Conservation (phyloP, 148 eudicot species). For the Nyssa sinensis region DNA sequence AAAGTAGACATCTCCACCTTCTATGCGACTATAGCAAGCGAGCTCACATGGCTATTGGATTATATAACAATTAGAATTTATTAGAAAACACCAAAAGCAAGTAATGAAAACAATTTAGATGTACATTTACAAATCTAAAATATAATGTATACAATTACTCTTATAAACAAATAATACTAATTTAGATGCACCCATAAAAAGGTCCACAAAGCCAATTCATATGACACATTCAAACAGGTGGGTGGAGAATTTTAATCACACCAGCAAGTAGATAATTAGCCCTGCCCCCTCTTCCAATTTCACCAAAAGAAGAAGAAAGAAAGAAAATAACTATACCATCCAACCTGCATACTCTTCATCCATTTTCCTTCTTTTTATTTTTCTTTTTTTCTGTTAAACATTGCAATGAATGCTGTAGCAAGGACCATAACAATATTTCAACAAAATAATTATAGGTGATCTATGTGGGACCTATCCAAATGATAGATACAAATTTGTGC, state of each 20-base stretch:
- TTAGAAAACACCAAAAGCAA: slow-evolving; percentile 27
- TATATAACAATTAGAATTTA: slow-evolving; percentile 39
- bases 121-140: too few species aligned
- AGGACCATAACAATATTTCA: neutral
- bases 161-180: too few species aligned
- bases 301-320: neutral
- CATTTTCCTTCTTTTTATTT: slow-evolving; percentile 4
- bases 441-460: neutral
- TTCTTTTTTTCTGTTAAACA: neutral
- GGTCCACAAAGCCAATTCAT: neutral
- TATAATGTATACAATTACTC: too few species aligned
- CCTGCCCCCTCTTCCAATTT: too few species aligned
- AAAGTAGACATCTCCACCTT: slow-evolving; percentile 90
- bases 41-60: slow-evolving; percentile 81
- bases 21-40: slow-evolving; percentile 94
- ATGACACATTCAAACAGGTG: neutral
- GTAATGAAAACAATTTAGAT: slow-evolving; percentile 12
- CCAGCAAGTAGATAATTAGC: neutral
- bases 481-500: neutral
- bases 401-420: neutral
- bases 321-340: neutral
- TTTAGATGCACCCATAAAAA: slow-evolving; percentile 17
- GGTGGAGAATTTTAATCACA: slow-evolving; percentile 2
- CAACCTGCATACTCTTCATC: neutral
- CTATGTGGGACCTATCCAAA: neutral